A percentile compares a stretch with the other conserved stretches of the same genome.
Conservation (phyloP, 1,139 yeast genomes). For the Geotrichum carabidarum region DNA sequence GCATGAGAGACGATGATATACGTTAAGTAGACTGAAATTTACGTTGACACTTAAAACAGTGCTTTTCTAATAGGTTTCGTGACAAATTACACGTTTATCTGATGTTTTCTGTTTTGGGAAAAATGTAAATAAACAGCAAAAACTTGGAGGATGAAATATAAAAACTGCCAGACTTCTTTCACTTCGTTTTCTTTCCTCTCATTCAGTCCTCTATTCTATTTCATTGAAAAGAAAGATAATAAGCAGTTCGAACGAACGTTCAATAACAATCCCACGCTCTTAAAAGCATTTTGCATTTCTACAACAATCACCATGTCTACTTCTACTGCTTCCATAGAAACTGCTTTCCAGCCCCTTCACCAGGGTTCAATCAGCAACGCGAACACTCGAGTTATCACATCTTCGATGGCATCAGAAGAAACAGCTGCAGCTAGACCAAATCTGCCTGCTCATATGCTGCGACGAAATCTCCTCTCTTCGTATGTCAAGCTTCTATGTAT, state of each 20-base stretch:
- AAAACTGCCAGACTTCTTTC: neutral
- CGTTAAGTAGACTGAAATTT: neutral
- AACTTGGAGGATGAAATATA: neutral
- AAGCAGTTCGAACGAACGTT: too few relatives aligned
- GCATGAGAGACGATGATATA: neutral
- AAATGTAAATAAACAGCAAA: slow-evolving; percentile 6
- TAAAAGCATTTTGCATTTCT: neutral
- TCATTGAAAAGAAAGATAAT: neutral
- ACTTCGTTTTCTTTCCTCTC: neutral
- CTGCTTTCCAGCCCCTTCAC: slow-evolving; percentile 11
- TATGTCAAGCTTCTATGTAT: neutral
- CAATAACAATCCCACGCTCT: neutral
- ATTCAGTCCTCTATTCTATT: neutral
- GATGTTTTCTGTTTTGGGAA: neutral
- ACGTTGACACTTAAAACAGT: neutral
- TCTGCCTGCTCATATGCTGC: slow-evolving; percentile 6
- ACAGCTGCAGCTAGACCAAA: neutral
- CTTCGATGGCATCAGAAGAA: neutral
- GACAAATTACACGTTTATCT: neutral
- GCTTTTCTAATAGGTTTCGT: neutral
- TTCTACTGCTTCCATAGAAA: slow-evolving; percentile 2
- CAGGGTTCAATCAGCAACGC: slow-evolving; percentile 4
- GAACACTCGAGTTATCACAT: neutral
- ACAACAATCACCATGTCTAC: slow-evolving; percentile 2
- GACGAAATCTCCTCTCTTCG: slow-evolving; percentile 11